Evolutionary conservation across 495 filamentous ascomycete genomes (phyloP).

Genomic region (Penicillium angulare): DNA sequence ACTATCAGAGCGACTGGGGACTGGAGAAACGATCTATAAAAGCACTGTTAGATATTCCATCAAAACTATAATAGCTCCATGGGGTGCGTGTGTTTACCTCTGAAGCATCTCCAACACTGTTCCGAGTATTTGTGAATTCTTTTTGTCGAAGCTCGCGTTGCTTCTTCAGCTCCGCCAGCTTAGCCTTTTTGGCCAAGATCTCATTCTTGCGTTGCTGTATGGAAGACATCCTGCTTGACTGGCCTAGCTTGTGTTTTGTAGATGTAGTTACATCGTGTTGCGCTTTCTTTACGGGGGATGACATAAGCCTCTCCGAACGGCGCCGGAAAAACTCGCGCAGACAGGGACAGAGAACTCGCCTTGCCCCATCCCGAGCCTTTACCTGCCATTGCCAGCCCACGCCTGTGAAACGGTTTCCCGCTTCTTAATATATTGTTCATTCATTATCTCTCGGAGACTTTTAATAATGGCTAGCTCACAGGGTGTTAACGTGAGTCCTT

Average conservation of each 20-base stretch:
- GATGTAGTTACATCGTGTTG: conserved; percentile 12
- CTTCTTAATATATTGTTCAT: conserved; percentile 17
- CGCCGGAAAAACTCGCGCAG: conserved; percentile 54
- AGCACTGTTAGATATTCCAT: conserved; percentile 8
- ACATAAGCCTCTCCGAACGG: conserved; percentile 47
- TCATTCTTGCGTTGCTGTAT: conserved; percentile 91
- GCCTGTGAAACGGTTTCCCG: conserved; percentile 35
- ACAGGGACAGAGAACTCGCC: conserved; percentile 42
- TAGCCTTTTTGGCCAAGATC: conserved; percentile 89
- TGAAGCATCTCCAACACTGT: conserved; percentile 59
- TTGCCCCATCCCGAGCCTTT: conserved; percentile 32
- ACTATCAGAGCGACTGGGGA: conserved; percentile 65
- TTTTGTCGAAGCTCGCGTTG: conserved; percentile 78
- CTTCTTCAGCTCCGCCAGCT: conserved; percentile 91
- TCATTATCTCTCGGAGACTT: conserved; percentile 25
- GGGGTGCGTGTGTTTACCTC: conserved; percentile 39
- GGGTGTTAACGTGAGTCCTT: conserved; percentile 52
- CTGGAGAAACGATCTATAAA: conserved; percentile 62
- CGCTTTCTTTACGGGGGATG: conserved; percentile 38
- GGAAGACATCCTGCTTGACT: conserved; percentile 34
- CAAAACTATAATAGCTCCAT: conserved; percentile 11
- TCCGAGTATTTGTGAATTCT: conserved; percentile 63
- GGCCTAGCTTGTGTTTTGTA: conserved; percentile 11
- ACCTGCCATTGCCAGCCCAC: conserved; percentile 44
- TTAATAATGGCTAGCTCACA: conserved; percentile 45